phyloP scores from a whole-genome alignment of 371 early-diverging fungal genomes.

The Chytridium lagenaria region DNA sequence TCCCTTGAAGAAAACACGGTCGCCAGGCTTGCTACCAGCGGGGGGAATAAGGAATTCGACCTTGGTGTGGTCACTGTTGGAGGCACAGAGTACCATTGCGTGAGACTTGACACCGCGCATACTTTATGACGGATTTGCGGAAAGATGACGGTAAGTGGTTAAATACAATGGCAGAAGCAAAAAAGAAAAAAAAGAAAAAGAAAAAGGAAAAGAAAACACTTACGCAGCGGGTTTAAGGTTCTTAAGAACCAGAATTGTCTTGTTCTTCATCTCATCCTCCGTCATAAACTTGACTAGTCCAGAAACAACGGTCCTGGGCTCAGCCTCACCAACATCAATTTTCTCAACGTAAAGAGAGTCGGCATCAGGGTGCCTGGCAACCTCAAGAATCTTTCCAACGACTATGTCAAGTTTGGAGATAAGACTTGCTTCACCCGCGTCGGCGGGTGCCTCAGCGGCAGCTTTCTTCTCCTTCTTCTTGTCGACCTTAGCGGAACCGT shows the following conservation, averaged over 20 bases:
- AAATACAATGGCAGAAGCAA: not conserved
- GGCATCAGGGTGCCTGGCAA: slow-evolving; percentile 84
- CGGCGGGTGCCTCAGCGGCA: slow-evolving; percentile 44
- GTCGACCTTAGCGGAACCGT: slow-evolving; percentile 45
- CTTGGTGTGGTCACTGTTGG: slow-evolving; percentile 79
- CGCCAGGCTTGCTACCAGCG: slow-evolving; percentile 85
- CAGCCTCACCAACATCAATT: slow-evolving; percentile 89
- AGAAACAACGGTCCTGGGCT: slow-evolving; percentile 87
- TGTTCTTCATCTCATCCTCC: slow-evolving; percentile 74
- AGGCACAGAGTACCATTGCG: slow-evolving; percentile 95
- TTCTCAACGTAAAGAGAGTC: slow-evolving; percentile 88
- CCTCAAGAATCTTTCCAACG: slow-evolving; percentile 86
- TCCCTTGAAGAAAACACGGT: slow-evolving; percentile 88
- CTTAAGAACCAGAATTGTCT: slow-evolving; percentile 70
- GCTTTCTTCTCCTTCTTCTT: slow-evolving; percentile 53
- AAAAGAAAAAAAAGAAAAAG: not conserved
- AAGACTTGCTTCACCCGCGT: slow-evolving; percentile 64
- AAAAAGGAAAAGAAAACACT: slow-evolving; percentile 19
- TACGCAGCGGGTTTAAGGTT: slow-evolving; percentile 91
- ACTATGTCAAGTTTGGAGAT: slow-evolving; percentile 84
- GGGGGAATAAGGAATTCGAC: slow-evolving; percentile 93
- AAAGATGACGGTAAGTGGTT: not conserved
- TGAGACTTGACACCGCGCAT: slow-evolving; percentile 95
- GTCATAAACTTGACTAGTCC: slow-evolving; percentile 91
- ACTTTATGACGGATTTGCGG: slow-evolving; percentile 33